Base-by-base conservation (phyloP, 176 grass and related monocot species). In the Aegilops longissima region DNA sequence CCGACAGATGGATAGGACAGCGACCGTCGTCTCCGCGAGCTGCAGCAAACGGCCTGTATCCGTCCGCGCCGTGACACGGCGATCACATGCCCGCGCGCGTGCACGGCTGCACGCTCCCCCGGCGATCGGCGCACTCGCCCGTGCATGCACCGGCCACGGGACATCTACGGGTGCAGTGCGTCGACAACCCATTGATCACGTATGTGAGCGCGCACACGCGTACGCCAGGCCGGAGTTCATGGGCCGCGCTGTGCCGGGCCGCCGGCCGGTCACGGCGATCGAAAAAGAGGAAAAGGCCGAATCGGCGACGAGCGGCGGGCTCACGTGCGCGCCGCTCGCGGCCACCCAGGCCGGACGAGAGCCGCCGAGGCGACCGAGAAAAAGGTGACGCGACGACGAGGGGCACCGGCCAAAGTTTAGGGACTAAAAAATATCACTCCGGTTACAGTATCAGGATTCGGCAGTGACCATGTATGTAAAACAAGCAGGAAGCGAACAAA, bases 401-500 rank as follows among this genome's bases (percentile, higher is more conserved):
- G 11, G 20, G 35, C 34, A 36, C 69, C 69, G 10, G 35, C 69
- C 69, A 73, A 76, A 10, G 35, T 5, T 5, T 18, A 33, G 27
- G 4, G 73, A 58, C 47, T 77, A 77, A 77, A 77, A 77, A 54
- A 4, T 52, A 76, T 14, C 3, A 5, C 56, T 59, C 56, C 18
- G 16, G 59, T 23, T 47, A 47, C 44, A 63, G n/a, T 25, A 63
- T 9, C 61, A 63, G 61, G 21, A 63, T 8, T 33, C 47, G 17
- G 47, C 49, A 34, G 47, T 4, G 29, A 77, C 61, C 20, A 61
- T 4, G 67, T 13, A 31, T 45, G 44, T 76, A 76, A 52, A 84
- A 86, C 88, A 86, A 79, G 79, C 23, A 63, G 73, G 49, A 88
- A 88, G 9, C 8, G 30, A 91, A 88, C 90, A 85, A 58, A 74